These are phyloP conservation scores for Vinca minor DNA, from an alignment of 257 asterid genomes.

Conservation along the genomic window DNA sequence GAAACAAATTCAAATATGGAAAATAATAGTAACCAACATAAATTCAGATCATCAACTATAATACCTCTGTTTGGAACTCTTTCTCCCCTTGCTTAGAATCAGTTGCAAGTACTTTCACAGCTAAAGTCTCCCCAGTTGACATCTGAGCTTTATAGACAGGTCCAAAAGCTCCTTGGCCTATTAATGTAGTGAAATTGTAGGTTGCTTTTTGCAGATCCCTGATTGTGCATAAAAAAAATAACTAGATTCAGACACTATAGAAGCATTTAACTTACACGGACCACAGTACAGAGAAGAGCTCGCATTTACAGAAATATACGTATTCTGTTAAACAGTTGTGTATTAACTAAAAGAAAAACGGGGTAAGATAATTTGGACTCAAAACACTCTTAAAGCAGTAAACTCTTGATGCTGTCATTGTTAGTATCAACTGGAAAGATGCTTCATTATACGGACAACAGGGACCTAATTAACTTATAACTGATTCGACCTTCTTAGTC, in stretches of 20 bases:
- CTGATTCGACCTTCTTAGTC: neutral
- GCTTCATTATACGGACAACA: neutral
- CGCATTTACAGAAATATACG: neutral
- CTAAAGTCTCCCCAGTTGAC: conserved; percentile 72
- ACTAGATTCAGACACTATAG: conserved; percentile 10
- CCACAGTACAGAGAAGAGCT: neutral
- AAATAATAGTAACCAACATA: neutral
- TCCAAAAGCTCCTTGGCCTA: conserved; percentile 95
- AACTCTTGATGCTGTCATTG: too few species aligned
- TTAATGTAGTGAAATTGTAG: conserved; percentile 65
- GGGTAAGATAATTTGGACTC: neutral
- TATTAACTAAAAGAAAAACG: neutral
- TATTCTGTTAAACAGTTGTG: neutral
- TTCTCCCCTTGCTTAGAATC: conserved; percentile 94
- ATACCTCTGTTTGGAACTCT: conserved; percentile 93
- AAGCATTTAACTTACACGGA: neutral
- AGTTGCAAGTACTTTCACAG: conserved; percentile 88
- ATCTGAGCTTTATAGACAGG: conserved; percentile 88
- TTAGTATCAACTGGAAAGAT: neutral
- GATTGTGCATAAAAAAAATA: conserved; percentile 23
- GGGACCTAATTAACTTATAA: neutral
- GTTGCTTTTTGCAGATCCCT: conserved; percentile 97
- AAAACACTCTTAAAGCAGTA: neutral
- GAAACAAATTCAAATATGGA: neutral
- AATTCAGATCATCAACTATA: neutral